A percentile compares a stretch with the other conserved stretches of the same genome.
Evolutionary conservation across 1,139 yeast species (phyloP).

Genomic region (Geotrichum macrosporum): DNA sequence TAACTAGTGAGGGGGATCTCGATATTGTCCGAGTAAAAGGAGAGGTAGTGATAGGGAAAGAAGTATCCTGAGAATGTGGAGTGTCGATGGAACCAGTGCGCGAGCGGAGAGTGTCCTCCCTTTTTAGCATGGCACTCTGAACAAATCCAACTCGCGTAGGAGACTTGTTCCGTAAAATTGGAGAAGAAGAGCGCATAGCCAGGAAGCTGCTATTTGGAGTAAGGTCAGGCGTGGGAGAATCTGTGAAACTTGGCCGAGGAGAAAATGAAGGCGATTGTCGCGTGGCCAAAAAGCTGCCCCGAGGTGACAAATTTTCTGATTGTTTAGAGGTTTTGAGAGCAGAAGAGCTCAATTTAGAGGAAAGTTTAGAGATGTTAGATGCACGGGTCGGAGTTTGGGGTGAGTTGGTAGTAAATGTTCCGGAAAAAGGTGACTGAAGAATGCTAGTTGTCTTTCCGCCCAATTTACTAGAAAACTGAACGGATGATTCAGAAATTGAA

Average conservation of each 20-base stretch:
- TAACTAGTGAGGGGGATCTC: conserved; percentile 6
- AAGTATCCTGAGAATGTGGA: background rate
- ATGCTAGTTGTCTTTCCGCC: too few species aligned
- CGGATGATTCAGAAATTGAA: too few species aligned
- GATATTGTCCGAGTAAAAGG: background rate
- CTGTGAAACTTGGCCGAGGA: background rate
- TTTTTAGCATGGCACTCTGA: conserved; percentile 33
- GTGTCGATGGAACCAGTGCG: conserved; percentile 13
- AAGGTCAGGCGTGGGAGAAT: background rate
- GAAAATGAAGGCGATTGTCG: background rate
- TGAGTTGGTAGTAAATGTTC: background rate
- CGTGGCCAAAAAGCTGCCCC: background rate
- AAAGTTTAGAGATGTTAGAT: background rate
- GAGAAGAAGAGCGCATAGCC: conserved; percentile 7
- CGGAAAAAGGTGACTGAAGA: background rate
- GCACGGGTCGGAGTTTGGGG: background rate
- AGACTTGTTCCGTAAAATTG: conserved; percentile 1
- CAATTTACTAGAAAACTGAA: too few species aligned
- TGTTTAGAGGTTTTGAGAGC: background rate
- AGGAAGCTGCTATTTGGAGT: conserved; percentile 16
- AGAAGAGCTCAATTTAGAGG: background rate
- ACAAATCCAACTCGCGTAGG: conserved; percentile 30
- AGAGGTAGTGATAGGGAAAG: background rate
- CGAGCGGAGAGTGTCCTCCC: conserved; percentile 27
- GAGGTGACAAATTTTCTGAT: background rate